Base-by-base conservation (phyloP, 2,329 filamentous ascomycete species). In the Colletotrichum neosansevieriae region DNA sequence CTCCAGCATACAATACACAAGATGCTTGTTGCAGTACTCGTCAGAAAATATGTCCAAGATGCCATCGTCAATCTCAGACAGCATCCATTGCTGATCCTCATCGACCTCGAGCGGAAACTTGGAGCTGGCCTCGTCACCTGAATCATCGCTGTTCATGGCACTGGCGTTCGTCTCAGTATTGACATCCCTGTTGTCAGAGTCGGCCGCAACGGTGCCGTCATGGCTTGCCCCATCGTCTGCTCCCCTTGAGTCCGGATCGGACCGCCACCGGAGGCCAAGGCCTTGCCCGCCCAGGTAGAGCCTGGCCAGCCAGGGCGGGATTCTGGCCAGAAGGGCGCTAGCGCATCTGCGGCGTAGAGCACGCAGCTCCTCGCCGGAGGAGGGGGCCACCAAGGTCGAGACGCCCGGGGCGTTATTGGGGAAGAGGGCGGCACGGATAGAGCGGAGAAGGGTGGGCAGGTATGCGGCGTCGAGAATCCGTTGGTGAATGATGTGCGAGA, bases 21-120 rank as follows among this genome's bases (percentile, higher is more conserved):
- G 82, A 80, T 98, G 94, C 81, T 94, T 97, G 81, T 99, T 99
- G 80, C 94, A 91, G 80, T 97, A 97, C 58, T 87, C 84, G 79
- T 98, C 94, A 15, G 87, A 88, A 72, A 97, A 91, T 42, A 94
- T 83, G 73, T 92, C 89, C 53, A 98, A 83, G 51, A 94, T 82
- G 29, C 87, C 80, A 70, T 85, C 81, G 75, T 90, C 88, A 71
- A 93, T 85, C 73, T 91, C 86, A 69, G 81, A 79, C 50, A 89
- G 79, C 66, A 89, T 82, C 56, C 80, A 81, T 70, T 82, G 80
- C 59, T 87, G 82, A 21, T 85, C 81, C 59, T 81, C 76, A 40
- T 74, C 71, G 42, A 72, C 73, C 54, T 72, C 61, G n/a, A 75
- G 10, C 45, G 21, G 36, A 15, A 36, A 53, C 21, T 44, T 53